phyloP scores from a whole-genome alignment of 225 moss, liverwort and hornwort species.

The Thuidium tamariscinum region DNA sequence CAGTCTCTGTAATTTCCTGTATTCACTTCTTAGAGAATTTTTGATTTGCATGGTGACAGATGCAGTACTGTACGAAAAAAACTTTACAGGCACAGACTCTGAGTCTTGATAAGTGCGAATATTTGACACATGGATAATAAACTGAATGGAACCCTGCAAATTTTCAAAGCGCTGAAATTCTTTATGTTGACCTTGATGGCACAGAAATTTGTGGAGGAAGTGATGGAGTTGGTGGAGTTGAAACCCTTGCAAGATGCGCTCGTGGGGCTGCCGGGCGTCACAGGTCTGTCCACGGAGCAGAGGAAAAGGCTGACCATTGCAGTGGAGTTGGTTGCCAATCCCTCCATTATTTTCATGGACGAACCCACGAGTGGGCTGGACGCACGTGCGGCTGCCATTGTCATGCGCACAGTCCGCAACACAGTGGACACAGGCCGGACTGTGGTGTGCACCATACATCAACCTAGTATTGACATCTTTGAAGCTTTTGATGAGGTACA shows the following conservation, averaged over 20 bases:
- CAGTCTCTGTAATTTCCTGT: too few relatives aligned
- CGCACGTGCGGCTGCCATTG: slow-evolving; percentile 45
- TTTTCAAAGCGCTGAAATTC: background rate
- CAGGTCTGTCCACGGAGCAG: slow-evolving; percentile 48
- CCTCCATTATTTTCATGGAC: slow-evolving; percentile 53
- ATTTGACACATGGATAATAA: background rate
- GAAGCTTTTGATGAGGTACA: slow-evolving; percentile 51
- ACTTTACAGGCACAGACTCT: background rate
- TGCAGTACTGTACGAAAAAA: background rate
- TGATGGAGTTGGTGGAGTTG: slow-evolving; percentile 50
- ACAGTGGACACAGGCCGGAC: slow-evolving; percentile 49
- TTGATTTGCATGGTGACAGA: background rate
- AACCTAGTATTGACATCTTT: slow-evolving; percentile 55
- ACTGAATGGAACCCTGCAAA: background rate
- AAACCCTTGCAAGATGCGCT: slow-evolving; percentile 28
- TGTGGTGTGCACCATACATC: slow-evolving; percentile 50
- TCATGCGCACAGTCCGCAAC: slow-evolving; percentile 50
- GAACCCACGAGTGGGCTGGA: slow-evolving; percentile 47
- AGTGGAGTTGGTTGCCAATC: slow-evolving; percentile 43
- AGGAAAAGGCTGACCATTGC: slow-evolving; percentile 42
- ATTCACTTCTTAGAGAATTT: background rate
- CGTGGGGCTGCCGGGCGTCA: slow-evolving; percentile 32
- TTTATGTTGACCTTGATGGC: background rate
- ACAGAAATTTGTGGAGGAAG: slow-evolving; percentile 49
- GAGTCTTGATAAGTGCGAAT: background rate